Evolutionary conservation across 192 early-diverging fungal species (phyloP).

Genomic region (Coemansia erecta): DNA sequence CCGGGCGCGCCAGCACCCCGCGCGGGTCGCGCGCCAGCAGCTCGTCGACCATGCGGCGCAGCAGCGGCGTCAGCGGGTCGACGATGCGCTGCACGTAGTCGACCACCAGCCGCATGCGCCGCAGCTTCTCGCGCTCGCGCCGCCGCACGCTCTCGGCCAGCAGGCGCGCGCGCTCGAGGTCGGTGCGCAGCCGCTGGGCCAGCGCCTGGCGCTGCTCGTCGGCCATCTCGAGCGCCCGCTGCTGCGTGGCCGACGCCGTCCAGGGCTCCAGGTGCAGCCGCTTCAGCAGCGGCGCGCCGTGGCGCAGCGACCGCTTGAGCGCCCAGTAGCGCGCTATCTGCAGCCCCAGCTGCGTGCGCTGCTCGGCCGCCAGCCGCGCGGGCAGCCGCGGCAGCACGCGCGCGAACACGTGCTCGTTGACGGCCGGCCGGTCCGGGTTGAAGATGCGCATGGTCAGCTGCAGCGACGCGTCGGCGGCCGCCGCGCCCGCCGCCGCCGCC

Average conservation of each 20-base stretch:
- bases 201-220: slow-evolving; percentile 67
- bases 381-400: slow-evolving; percentile 10
- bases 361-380: slow-evolving; percentile 7
- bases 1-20: slow-evolving; percentile 67
- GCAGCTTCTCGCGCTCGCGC: slow-evolving; percentile 71
- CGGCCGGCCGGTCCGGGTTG: slow-evolving; percentile 37
- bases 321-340: slow-evolving; percentile 90
- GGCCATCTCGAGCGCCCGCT: slow-evolving; percentile 76
- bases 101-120: slow-evolving; percentile 57
- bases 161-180: slow-evolving; percentile 86
- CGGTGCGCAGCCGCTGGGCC: slow-evolving; percentile 63
- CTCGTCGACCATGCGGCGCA: slow-evolving; percentile 65
- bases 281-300: slow-evolving; percentile 93
- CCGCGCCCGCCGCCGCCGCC: slow-evolving; percentile 2
- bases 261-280: slow-evolving; percentile 95
- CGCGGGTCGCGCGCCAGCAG: slow-evolving; percentile 72
- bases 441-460: slow-evolving; percentile 45
- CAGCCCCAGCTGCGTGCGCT: slow-evolving; percentile 11
- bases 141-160: slow-evolving; percentile 73
- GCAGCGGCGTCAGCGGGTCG: slow-evolving; percentile 68
- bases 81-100: slow-evolving; percentile 66
- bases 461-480: slow-evolving; percentile 33
- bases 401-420: slow-evolving; percentile 38
- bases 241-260: slow-evolving; percentile 79
- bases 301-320: slow-evolving; percentile 82